Evolutionary conservation across 352 stramenopile genomes (phyloP).

Genomic region (Halophytophthora polymorphica): DNA sequence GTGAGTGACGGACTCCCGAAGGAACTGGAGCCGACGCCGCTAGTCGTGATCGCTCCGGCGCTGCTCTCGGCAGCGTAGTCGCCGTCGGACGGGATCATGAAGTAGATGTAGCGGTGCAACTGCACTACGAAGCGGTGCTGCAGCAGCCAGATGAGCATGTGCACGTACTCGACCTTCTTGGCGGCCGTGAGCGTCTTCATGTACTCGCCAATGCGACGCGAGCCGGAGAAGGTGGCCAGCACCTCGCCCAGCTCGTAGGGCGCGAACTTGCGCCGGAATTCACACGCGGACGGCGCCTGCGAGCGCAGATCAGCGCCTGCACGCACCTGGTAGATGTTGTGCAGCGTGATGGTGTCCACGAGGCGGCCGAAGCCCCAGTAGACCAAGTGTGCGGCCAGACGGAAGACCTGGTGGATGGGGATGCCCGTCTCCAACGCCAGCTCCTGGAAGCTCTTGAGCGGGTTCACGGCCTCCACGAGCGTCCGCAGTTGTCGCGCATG

Average conservation of each 20-base stretch:
- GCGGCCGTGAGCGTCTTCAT: slow-evolving; percentile 64
- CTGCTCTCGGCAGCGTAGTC: slow-evolving; percentile 34
- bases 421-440: slow-evolving; percentile 73
- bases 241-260: slow-evolving; percentile 71
- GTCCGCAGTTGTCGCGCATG: slow-evolving; percentile 72
- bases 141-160: slow-evolving; percentile 88
- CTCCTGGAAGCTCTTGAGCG: slow-evolving; percentile 85
- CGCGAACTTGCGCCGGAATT: slow-evolving; percentile 75
- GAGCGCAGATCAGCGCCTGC: slow-evolving; percentile 48
- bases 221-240: slow-evolving; percentile 67
- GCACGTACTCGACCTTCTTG: slow-evolving; percentile 84
- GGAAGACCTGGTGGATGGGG: slow-evolving; percentile 80
- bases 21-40: slow-evolving; percentile 6
- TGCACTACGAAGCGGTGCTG: slow-evolving; percentile 82
- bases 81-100: slow-evolving; percentile 77
- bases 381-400: slow-evolving; percentile 75
- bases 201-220: slow-evolving; percentile 68
- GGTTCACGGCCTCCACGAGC: slow-evolving; percentile 72
- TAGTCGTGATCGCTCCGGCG: neutral
- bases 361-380: slow-evolving; percentile 82
- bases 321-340: slow-evolving; percentile 86
- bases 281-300: slow-evolving; percentile 47
- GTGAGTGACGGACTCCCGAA: slow-evolving; percentile 33
- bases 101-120: slow-evolving; percentile 84
- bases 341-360: slow-evolving; percentile 79